Evolutionary conservation across 768 basidiomycete species (phyloP), one percentile per base, ranked within the genome.

Genomic region (Agrocybe praecox): DNA sequence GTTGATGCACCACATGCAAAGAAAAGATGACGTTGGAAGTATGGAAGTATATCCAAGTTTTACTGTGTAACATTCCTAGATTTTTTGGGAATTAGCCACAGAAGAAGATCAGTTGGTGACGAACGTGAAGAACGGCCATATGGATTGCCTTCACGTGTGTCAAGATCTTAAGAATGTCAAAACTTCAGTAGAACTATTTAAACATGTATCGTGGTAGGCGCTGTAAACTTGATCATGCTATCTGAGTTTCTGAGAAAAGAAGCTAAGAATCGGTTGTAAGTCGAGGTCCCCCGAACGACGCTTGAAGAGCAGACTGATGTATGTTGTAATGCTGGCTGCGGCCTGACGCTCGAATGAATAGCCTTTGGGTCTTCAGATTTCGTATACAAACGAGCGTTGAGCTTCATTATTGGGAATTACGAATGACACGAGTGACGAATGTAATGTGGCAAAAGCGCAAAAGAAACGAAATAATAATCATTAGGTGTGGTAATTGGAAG

Each of bases 131-230:
- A 42, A 43, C 11, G 6, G 21, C 51, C 51, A 52, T 42, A 43
- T 43, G 51, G 51, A 18, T 21, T 21, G 4, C 7, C 51, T 52
- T 40, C 51, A 52, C 42, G 51, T 52, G 51, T 52, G 36, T 40
- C 36, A 40, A 40, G 36, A 15, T 40, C 36, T 40, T 40, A 3
- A 15, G 33, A 40, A n/a, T 40, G 36, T 4, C 36, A 12, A 40
- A 14, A 14, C 36, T 40, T 40, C 36, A 15, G 36, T n/a, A 40
- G 36, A 15, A 5, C 36, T n/a, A 14, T 40, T 5, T 6, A 40
- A 14, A 14, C 36, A 40, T 40, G 36, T 26, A 26, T 33, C 29
- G 33, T 18, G 19, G 24, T 24, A 22, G 19, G 24, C 24, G 46
- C 46, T 15, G 23, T 29, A 47, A 29, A 24, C 22, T 23, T 23